A percentile compares a stretch with the other conserved stretches of the same genome.
These are phyloP conservation scores for Flaveria floridana DNA, from an alignment of 140 eudicot species.

Conservation along the genomic window DNA sequence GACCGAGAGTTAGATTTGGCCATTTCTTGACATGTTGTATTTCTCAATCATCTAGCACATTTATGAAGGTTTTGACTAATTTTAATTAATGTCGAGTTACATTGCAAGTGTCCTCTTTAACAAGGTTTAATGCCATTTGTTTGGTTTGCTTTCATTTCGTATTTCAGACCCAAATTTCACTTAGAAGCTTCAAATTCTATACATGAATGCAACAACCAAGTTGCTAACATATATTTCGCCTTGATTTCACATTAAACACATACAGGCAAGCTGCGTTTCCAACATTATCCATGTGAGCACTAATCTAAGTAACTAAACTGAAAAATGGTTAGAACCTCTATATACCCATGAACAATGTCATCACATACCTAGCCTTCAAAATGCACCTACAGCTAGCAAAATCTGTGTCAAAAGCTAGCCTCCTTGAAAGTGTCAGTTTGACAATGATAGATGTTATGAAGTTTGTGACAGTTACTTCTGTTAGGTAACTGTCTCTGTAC, in stretches of 20 bases:
- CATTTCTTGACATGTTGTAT: constrained; percentile 19
- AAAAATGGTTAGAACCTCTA: constrained; percentile 9
- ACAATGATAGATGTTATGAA: constrained; percentile 35
- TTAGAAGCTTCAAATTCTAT: not conserved
- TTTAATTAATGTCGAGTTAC: constrained; percentile 26
- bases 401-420: not conserved
- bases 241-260: constrained; percentile 28
- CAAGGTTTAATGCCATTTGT: constrained; percentile 13
- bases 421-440: constrained; percentile 19
- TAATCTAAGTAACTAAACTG: constrained; percentile 38
- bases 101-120: constrained; percentile 22
- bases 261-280: constrained; percentile 30
- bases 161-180: not conserved
- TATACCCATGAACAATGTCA: not conserved
- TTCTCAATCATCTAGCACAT: constrained; percentile 5
- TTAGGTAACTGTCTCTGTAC: constrained; percentile 75
- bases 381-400: constrained; percentile 8
- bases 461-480: constrained; percentile 37
- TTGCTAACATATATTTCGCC: not conserved
- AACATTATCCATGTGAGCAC: constrained; percentile 36
- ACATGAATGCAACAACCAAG: not conserved
- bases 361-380: constrained; percentile 18
- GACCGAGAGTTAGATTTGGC: constrained; percentile 59
- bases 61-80: constrained; percentile 10
- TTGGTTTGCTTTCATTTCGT: not conserved